These are phyloP conservation scores for Spatholobus suberectus DNA, from an alignment of 306 rosid species.

Conservation along the genomic window DNA sequence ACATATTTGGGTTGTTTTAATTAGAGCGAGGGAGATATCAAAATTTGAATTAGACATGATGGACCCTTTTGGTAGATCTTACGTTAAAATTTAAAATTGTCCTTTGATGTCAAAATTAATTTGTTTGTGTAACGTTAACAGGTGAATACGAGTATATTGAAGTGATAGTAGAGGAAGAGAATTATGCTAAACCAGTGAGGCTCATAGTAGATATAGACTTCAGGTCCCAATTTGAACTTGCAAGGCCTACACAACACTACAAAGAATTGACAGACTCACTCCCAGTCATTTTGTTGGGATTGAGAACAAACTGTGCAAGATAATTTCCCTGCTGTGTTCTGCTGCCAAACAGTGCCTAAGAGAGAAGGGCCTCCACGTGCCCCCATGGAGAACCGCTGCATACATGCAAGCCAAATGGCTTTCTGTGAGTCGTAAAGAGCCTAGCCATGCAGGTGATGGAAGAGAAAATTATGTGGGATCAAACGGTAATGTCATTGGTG, in stretches of 20 bases:
- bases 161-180: slow-evolving; percentile 46
- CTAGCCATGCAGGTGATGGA: neutral
- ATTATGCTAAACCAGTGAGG: slow-evolving; percentile 43
- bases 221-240: slow-evolving; percentile 84
- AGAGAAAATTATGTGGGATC: neutral
- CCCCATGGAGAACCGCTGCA: slow-evolving; percentile 80
- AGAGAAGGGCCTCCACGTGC: slow-evolving; percentile 76
- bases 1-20: too few relatives aligned
- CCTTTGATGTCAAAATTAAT: neutral
- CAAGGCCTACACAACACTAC: slow-evolving; percentile 68
- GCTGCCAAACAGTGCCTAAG: slow-evolving; percentile 78
- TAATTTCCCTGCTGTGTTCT: slow-evolving; percentile 64
- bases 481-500: slow-evolving; percentile 5
- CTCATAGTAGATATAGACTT: slow-evolving; percentile 76
- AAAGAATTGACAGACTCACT: slow-evolving; percentile 56
- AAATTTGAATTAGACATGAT: neutral
- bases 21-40: too few relatives aligned
- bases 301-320: slow-evolving; percentile 57
- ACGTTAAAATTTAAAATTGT: neutral
- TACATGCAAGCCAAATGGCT: slow-evolving; percentile 65
- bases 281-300: slow-evolving; percentile 66
- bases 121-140: slow-evolving; percentile 20
- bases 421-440: slow-evolving; percentile 30
- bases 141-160: slow-evolving; percentile 78
- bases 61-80: neutral